Conservation (phyloP, 192 early-diverging fungal species). For the Backusella mclennaniae region DNA sequence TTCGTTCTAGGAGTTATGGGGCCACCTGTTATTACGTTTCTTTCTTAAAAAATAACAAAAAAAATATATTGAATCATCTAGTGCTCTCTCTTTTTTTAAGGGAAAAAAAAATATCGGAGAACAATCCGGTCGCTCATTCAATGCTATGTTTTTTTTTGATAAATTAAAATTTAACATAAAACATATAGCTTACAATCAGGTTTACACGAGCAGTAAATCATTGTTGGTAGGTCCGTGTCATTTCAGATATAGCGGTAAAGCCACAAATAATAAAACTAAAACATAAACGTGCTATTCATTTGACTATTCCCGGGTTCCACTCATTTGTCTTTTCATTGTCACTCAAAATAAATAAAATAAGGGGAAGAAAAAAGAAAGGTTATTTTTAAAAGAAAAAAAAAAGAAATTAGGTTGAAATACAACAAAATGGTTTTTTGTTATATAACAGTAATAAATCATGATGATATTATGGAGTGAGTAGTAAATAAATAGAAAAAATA, state of each 20-base stretch:
- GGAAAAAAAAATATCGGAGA: background rate
- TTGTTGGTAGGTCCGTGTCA: background rate
- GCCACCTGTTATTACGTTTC: background rate
- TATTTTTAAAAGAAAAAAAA: background rate
- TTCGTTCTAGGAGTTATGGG: background rate
- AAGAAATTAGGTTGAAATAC: background rate
- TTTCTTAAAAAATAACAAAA: background rate
- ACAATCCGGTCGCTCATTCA: background rate
- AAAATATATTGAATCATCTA: background rate
- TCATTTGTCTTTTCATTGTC: background rate
- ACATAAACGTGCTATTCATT: background rate
- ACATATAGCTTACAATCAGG: background rate
- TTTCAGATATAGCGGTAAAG: background rate
- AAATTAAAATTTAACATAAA: background rate
- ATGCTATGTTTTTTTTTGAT: background rate
- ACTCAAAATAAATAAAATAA: background rate
- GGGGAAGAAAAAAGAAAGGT: background rate
- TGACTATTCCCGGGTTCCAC: background rate
- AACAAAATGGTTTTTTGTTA: background rate
- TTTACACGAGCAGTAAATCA: background rate
- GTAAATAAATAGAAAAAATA: background rate
- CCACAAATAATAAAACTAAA: background rate
- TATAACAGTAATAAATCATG: background rate
- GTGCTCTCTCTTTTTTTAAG: background rate
- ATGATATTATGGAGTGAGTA: background rate